Percentiles rank a stretch among this genome's conserved stretches.
Conservation (phyloP, 208 protist species). For the Acanthamoeba comandoni region DNA sequence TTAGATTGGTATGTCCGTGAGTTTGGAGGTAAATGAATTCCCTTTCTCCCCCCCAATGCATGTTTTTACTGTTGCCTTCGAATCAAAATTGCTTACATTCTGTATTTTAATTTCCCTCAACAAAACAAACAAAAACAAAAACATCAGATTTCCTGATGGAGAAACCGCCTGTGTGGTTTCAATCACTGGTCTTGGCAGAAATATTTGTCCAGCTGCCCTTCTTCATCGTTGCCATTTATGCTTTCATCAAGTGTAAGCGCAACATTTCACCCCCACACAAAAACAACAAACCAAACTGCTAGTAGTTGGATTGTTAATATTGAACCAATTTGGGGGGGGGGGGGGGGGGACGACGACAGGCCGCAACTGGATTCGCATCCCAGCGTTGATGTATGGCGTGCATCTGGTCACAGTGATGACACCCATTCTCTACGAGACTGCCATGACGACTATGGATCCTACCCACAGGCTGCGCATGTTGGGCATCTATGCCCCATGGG, state of each 20-base stretch:
- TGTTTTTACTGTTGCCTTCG: neutral
- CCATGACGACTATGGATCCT: constrained; percentile 38
- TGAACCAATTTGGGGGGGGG: neutral
- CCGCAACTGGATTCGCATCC: constrained; percentile 78
- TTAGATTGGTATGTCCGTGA: constrained; percentile 48
- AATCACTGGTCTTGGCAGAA: constrained; percentile 73
- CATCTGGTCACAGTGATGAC: constrained; percentile 76
- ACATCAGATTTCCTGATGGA: constrained; percentile 74
- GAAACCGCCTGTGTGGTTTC: constrained; percentile 73
- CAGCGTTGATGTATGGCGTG: constrained; percentile 76
- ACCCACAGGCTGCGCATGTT: constrained; percentile 54
- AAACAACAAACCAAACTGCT: neutral
- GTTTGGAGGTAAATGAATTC: constrained; percentile 22
- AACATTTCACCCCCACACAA: neutral
- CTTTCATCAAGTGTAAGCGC: constrained; percentile 66
- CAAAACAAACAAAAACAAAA: too few species aligned
- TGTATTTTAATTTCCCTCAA: too few species aligned
- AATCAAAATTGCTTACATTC: too few species aligned
- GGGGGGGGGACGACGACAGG: neutral
- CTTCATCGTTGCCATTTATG: constrained; percentile 81
- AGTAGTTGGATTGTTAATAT: neutral
- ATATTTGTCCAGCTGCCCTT: constrained; percentile 80
- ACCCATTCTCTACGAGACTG: constrained; percentile 53
- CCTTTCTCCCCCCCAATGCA: neutral
- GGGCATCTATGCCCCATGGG: constrained; percentile 41